phyloP scores from a whole-genome alignment of 331 rosid genomes.

The Malus hybrid region DNA sequence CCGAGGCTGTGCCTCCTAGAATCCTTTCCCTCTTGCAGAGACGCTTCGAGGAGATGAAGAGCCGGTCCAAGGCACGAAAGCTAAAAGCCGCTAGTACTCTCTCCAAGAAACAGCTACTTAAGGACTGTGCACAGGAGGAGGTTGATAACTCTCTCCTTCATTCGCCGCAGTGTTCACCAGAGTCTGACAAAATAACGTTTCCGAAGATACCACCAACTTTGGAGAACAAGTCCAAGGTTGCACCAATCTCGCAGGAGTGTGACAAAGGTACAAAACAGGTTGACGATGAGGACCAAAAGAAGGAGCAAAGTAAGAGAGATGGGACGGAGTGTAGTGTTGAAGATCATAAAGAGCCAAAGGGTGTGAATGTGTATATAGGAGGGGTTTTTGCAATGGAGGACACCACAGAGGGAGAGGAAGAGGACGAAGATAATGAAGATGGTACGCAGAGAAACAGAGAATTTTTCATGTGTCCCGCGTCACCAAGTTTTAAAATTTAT shows the following conservation, averaged over 20 bases:
- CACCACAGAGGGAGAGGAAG: conserved; percentile 4
- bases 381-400: conserved; percentile 17
- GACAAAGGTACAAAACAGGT: neutral
- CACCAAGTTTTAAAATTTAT: conserved; percentile 73
- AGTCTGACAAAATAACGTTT: neutral
- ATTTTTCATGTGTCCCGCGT: conserved; percentile 24
- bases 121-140: conserved; percentile 6
- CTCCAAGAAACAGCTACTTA: conserved; percentile 34
- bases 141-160: neutral
- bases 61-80: neutral
- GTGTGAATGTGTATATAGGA: conserved; percentile 7
- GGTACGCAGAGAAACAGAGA: conserved; percentile 9
- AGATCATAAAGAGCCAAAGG: neutral
- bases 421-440: conserved; percentile 12
- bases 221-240: conserved; percentile 5
- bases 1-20: conserved; percentile 21
- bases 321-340: neutral
- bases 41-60: conserved; percentile 15
- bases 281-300: neutral
- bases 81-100: neutral
- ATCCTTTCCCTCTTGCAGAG: conserved; percentile 26
- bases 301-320: neutral
- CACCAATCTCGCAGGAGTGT: neutral
- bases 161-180: neutral
- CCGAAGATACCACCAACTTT: neutral